Percentiles rank a stretch among this genome's conserved stretches.
These are phyloP conservation scores for Hansenula sp. DNA, from an alignment of 1,139 yeast genomes.

Conservation along the genomic window DNA sequence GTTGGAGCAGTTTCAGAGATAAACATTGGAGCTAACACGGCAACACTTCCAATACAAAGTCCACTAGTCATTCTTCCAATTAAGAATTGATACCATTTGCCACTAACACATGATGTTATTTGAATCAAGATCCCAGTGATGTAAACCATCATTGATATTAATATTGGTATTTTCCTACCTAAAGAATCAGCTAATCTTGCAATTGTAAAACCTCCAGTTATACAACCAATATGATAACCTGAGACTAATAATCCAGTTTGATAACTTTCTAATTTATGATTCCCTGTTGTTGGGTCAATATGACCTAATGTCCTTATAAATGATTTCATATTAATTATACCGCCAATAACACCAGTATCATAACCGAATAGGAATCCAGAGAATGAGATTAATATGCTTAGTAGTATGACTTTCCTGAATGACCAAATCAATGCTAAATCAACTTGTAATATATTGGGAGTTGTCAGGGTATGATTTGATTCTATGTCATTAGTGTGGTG, in stretches of 20 bases:
- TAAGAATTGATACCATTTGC: conserved; percentile 36
- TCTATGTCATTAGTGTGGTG: neutral
- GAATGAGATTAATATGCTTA: conserved; percentile 28
- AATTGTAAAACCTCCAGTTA: conserved; percentile 53
- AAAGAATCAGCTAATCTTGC: conserved; percentile 43
- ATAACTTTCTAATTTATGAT: conserved; percentile 7
- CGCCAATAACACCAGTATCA: conserved; percentile 53
- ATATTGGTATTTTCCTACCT: conserved; percentile 48
- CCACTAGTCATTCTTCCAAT: conserved; percentile 49
- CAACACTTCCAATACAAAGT: conserved; percentile 58
- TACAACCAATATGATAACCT: conserved; percentile 59
- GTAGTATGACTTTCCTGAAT: conserved; percentile 20
- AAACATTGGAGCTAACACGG: conserved; percentile 60
- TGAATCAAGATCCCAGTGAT: conserved; percentile 49
- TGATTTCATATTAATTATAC: conserved; percentile 43
- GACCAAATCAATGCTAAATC: conserved; percentile 1
- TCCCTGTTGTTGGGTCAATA: neutral
- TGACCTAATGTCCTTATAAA: conserved; percentile 33
- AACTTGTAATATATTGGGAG: neutral
- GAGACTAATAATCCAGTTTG: conserved; percentile 45
- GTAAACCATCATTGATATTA: conserved; percentile 28
- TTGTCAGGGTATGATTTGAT: neutral
- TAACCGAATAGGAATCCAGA: conserved; percentile 53
- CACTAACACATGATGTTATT: conserved; percentile 35
- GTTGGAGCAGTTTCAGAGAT: conserved; percentile 67